These are phyloP conservation scores for Whalleya microplaca DNA, from an alignment of 2,329 filamentous ascomycete species.

Conservation along the genomic window DNA sequence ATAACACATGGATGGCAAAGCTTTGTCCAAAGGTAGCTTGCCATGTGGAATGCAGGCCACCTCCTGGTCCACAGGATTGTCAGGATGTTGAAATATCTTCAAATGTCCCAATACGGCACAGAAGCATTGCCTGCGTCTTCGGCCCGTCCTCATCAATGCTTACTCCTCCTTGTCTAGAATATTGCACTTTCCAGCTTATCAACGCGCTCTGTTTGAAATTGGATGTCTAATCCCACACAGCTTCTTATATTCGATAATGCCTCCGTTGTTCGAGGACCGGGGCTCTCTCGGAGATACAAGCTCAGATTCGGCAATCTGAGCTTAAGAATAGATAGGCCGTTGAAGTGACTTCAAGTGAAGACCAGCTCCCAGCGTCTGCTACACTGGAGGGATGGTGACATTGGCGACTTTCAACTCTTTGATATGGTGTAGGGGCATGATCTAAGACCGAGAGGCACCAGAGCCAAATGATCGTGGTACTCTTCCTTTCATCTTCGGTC, in stretches of 20 bases:
- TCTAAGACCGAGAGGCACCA: slow-evolving; percentile 6
- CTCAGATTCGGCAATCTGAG: not conserved
- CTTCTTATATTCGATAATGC: not conserved
- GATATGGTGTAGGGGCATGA: slow-evolving; percentile 8
- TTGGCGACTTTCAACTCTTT: slow-evolving; percentile 2
- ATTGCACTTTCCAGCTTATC: slow-evolving; percentile 21
- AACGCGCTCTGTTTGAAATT: slow-evolving; percentile 10
- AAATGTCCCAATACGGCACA: slow-evolving; percentile 11
- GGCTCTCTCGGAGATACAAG: not conserved
- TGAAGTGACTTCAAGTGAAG: not conserved
- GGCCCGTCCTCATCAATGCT: slow-evolving; percentile 23
- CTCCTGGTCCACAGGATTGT: slow-evolving; percentile 11
- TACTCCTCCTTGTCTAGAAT: slow-evolving; percentile 10
- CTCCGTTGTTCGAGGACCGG: not conserved
- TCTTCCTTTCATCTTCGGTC: slow-evolving; percentile 9
- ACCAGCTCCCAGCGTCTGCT: not conserved
- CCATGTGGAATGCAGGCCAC: not conserved
- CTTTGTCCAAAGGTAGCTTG: not conserved
- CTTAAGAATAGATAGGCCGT: not conserved
- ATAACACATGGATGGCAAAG: not conserved
- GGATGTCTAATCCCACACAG: slow-evolving; percentile 7
- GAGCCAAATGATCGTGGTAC: slow-evolving; percentile 1
- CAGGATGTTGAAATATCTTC: slow-evolving; percentile 18
- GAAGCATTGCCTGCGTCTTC: slow-evolving; percentile 24
- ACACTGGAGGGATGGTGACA: not conserved